These are phyloP conservation scores for Colletotrichum sp. DNA, from an alignment of 2,329 filamentous ascomycete genomes.

Conservation along the genomic window DNA sequence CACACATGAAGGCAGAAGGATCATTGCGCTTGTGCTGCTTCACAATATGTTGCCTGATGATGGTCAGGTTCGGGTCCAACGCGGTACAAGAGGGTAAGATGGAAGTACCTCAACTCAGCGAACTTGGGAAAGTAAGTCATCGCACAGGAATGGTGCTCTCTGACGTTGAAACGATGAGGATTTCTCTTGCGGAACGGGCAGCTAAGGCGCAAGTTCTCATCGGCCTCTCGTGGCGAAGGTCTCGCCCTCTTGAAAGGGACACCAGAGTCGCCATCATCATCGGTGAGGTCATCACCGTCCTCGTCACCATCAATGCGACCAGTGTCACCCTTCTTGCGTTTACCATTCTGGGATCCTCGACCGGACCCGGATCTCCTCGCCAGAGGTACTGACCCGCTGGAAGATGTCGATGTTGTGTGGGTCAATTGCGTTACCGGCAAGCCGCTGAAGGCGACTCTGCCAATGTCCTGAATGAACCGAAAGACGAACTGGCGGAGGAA, in stretches of 20 bases:
- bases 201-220: slow-evolving; percentile 43
- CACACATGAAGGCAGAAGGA: slow-evolving; percentile 44
- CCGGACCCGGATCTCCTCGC: not conserved
- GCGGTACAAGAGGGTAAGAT: not conserved
- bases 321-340: slow-evolving; percentile 37
- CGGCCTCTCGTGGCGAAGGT: slow-evolving; percentile 34
- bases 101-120: slow-evolving; percentile 40
- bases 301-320: slow-evolving; percentile 28
- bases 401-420: slow-evolving; percentile 35
- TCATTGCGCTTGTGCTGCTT: slow-evolving; percentile 48
- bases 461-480: slow-evolving; percentile 37
- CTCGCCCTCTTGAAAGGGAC: slow-evolving; percentile 33
- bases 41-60: slow-evolving; percentile 43
- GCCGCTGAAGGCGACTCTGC: slow-evolving; percentile 30
- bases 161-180: slow-evolving; percentile 49
- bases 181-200: slow-evolving; percentile 52
- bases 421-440: slow-evolving; percentile 28
- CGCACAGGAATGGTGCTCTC: slow-evolving; percentile 49
- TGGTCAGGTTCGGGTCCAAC: not conserved
- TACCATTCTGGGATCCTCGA: slow-evolving; percentile 26
- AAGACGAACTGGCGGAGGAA: slow-evolving; percentile 34
- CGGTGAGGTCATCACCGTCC: slow-evolving; percentile 38
- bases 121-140: slow-evolving; percentile 49
- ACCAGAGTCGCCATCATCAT: slow-evolving; percentile 33
- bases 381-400: slow-evolving; percentile 21